phyloP scores from a whole-genome alignment of 1,284 basidiomycete genomes.

The Polyporus tsugae region DNA sequence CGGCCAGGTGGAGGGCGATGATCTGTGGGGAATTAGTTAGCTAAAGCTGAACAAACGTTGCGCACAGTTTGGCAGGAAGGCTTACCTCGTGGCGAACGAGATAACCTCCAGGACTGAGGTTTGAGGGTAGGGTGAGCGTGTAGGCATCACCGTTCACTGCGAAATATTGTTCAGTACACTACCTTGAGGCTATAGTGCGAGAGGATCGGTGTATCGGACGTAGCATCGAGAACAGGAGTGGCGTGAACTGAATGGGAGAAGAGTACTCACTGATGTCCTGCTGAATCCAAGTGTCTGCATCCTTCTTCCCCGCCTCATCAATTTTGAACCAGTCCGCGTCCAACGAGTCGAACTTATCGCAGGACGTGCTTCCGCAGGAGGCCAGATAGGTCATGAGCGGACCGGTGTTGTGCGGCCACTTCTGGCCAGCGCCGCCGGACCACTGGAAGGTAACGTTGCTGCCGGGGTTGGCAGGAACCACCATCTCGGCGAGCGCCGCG shows the following conservation, averaged over 20 bases:
- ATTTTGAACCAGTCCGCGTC: slow-evolving; percentile 79
- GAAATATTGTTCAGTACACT: not conserved
- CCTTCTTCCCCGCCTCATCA: slow-evolving; percentile 52
- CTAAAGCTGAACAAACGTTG: too few species aligned
- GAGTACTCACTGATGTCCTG: slow-evolving; percentile 45
- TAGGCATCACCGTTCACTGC: slow-evolving; percentile 51
- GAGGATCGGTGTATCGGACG: too few species aligned
- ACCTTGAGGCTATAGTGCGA: too few species aligned
- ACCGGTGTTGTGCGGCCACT: slow-evolving; percentile 79
- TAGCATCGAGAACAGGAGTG: too few species aligned
- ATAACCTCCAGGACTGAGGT: slow-evolving; percentile 68
- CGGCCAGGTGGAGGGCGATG: slow-evolving; percentile 72
- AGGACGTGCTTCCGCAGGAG: slow-evolving; percentile 61
- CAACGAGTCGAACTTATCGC: slow-evolving; percentile 65
- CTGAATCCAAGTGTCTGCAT: slow-evolving; percentile 52
- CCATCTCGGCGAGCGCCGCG: slow-evolving; percentile 57
- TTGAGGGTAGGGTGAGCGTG: slow-evolving; percentile 60
- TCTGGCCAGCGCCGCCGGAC: slow-evolving; percentile 54
- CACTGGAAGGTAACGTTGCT: slow-evolving; percentile 66
- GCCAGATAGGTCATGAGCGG: slow-evolving; percentile 80
- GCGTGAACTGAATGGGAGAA: not conserved
- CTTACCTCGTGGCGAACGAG: slow-evolving; percentile 68
- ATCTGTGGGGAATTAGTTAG: slow-evolving; percentile 43
- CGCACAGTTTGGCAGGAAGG: not conserved
- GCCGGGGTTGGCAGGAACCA: slow-evolving; percentile 71